Percentiles rank a stretch among this genome's conserved stretches.
Evolutionary conservation across 1,284 basidiomycete species (phyloP).

Genomic region (Ceratobasidium sp.): DNA sequence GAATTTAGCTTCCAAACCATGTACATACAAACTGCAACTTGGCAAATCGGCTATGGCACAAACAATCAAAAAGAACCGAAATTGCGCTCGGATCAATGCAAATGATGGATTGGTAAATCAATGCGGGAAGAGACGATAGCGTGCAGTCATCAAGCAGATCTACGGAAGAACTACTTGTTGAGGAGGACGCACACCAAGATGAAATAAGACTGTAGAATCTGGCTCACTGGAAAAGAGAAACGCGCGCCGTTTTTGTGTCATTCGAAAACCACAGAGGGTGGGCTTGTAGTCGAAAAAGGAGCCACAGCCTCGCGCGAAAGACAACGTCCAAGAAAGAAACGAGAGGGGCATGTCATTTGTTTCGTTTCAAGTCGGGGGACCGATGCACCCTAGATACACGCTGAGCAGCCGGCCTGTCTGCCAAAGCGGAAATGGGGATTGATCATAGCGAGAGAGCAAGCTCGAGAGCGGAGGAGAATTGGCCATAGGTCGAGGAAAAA

Average conservation of each 20-base stretch:
- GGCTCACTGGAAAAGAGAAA: background rate
- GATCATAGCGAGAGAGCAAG: background rate
- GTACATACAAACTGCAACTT: no score
- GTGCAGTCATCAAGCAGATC: no score
- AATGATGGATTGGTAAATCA: no score
- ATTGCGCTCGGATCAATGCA: no score
- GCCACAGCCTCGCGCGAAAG: constrained; percentile 31
- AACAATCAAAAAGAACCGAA: no score
- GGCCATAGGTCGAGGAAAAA: constrained; percentile 17
- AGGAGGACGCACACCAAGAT: no score
- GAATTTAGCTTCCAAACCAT: no score
- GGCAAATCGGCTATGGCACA: no score
- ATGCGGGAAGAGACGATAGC: no score
- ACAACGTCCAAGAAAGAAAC: constrained; percentile 13
- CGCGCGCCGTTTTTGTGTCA: background rate
- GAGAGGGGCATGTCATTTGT: background rate
- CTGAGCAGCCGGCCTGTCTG: constrained; percentile 25
- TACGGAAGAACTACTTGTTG: no score
- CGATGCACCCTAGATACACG: constrained; percentile 20
- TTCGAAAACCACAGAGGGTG: constrained; percentile 35
- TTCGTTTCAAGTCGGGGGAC: background rate
- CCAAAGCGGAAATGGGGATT: constrained; percentile 10
- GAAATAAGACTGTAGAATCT: background rate
- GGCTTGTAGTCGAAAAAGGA: background rate
- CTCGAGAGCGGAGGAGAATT: constrained; percentile 4